A percentile compares a stretch with the other conserved stretches of the same genome.
These are phyloP conservation scores for Phytopythium kandeliae DNA, from an alignment of 352 stramenopile genomes.

Conservation along the genomic window DNA sequence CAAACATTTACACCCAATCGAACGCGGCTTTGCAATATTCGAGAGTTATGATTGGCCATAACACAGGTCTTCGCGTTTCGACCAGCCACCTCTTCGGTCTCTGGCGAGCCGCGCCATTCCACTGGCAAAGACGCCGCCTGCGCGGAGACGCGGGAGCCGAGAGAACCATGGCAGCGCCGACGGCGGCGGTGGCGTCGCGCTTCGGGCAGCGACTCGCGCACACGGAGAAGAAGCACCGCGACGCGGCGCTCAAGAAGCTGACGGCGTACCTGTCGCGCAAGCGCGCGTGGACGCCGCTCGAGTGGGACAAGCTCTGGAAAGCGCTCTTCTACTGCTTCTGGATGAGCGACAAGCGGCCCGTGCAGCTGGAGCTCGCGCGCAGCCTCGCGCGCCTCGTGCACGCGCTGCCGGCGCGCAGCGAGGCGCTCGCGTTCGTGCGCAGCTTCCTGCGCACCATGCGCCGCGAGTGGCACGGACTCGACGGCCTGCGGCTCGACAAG, in stretches of 20 bases:
- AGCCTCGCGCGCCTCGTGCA: slow-evolving; percentile 63
- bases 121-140: neutral
- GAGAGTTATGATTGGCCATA: too few species aligned
- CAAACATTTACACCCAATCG: too few species aligned
- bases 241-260: slow-evolving; percentile 80
- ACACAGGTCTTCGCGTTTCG: too few species aligned
- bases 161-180: slow-evolving; percentile 9
- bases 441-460: slow-evolving; percentile 84
- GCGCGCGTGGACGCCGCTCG: slow-evolving; percentile 56
- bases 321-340: slow-evolving; percentile 89
- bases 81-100: slow-evolving; percentile 6
- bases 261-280: slow-evolving; percentile 67
- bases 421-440: slow-evolving; percentile 66
- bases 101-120: too few species aligned
- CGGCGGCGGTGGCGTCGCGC: slow-evolving; percentile 74
- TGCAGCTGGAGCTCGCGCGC: slow-evolving; percentile 74
- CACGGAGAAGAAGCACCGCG: slow-evolving; percentile 86
- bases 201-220: slow-evolving; percentile 84
- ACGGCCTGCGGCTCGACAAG: slow-evolving; percentile 80
- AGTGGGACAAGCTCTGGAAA: slow-evolving; percentile 89
- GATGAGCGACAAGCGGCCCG: slow-evolving; percentile 84
- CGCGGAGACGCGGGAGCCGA: neutral
- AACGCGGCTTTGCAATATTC: too few species aligned
- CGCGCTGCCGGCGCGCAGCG: slow-evolving; percentile 31
- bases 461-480: slow-evolving; percentile 81